Percentiles rank a stretch among this genome's conserved stretches.
These are phyloP conservation scores for Curvularia eragrostidis DNA, from an alignment of 2,329 filamentous ascomycete species.

Conservation along the genomic window DNA sequence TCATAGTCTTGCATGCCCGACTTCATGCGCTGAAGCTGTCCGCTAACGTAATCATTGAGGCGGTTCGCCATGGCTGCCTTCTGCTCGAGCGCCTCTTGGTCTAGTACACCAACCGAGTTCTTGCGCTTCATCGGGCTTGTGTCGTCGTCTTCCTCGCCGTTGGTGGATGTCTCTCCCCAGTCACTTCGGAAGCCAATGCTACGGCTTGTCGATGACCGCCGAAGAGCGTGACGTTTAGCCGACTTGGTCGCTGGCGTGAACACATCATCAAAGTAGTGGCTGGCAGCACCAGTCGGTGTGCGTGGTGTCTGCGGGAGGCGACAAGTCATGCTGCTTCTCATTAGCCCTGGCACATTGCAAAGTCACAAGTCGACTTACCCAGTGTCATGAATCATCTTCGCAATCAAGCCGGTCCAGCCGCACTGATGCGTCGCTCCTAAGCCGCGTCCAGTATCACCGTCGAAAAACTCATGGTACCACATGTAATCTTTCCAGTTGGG, in stretches of 20 bases:
- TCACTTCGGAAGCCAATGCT: conserved; percentile 87
- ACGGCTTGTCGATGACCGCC: conserved; percentile 80
- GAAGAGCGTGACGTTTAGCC: conserved; percentile 62
- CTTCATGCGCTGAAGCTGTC: conserved; percentile 77
- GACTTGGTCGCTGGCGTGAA: conserved; percentile 63
- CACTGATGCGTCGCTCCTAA: conserved; percentile 93
- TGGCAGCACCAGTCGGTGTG: conserved; percentile 80
- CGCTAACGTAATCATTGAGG: conserved; percentile 80
- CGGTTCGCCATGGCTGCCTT: conserved; percentile 61
- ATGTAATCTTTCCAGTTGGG: conserved; percentile 91
- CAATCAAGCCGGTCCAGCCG: conserved; percentile 94
- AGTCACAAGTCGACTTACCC: conserved; percentile 67
- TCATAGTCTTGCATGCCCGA: conserved; percentile 62
- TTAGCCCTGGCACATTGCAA: conserved; percentile 51
- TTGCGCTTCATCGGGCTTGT: conserved; percentile 44
- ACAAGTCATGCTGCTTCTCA: conserved; percentile 38
- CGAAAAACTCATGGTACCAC: conserved; percentile 98
- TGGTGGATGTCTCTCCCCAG: conserved; percentile 58
- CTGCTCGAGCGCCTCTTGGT: conserved; percentile 56
- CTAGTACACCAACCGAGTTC: conserved; percentile 59
- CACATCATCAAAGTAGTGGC: conserved; percentile 95
- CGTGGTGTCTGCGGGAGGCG: conserved; percentile 81
- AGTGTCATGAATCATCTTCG: conserved; percentile 96
- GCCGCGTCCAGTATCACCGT: conserved; percentile 87
- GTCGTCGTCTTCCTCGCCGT: conserved; percentile 46